Evolutionary conservation across 352 stramenopile genomes (phyloP), one percentile per base, ranked within the genome.

Genomic region (Plasmopara muralis): DNA sequence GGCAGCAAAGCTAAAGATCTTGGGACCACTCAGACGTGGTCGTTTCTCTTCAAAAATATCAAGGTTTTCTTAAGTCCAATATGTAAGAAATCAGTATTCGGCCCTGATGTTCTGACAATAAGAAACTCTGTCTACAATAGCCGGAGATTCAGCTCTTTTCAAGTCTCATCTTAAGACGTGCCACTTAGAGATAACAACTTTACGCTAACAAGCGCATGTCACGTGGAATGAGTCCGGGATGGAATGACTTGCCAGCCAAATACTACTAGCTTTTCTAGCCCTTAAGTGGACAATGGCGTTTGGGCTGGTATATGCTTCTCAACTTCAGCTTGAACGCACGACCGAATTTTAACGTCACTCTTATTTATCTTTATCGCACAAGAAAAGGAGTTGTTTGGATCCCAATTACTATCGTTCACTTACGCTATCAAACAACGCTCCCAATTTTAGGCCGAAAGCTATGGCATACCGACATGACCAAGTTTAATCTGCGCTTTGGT

Each of bases 51-150:
- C 43, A 43, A 10, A 8, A 38, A 35, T 58, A 52, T 41, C 48
- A 43, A 43, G 43, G 51, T 5, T 6, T 58, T 0, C 52, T 58
- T 28, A 41, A 52, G 15, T 58, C 51, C 0, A 18, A 52, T 28
- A 43, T 28, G 2, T 9, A 20, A 14, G 43, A 58, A n/a, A 20
- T 58, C 2, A 33, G 29, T 5, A 37, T 58, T 9, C 20, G 34
- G 28, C 35, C 20, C n/a, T 2, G 10, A 15, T 16, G 20, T 0
- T 52, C 52, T 20, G 43, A 58, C 10, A 5, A 2, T 28, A 3
- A 20, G 1, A 48, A 52, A 42, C 43, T 51, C 3, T 4, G 43
- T 2, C 20, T n/a, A 7, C 31, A 51, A 31, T 14, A 16, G 25
- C 18, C 45, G 45, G 45, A 51, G 1, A 37, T 16, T 28, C 37